Evolutionary conservation across 1,284 basidiomycete genomes (phyloP).

Genomic region (Volvariella volvacea): DNA sequence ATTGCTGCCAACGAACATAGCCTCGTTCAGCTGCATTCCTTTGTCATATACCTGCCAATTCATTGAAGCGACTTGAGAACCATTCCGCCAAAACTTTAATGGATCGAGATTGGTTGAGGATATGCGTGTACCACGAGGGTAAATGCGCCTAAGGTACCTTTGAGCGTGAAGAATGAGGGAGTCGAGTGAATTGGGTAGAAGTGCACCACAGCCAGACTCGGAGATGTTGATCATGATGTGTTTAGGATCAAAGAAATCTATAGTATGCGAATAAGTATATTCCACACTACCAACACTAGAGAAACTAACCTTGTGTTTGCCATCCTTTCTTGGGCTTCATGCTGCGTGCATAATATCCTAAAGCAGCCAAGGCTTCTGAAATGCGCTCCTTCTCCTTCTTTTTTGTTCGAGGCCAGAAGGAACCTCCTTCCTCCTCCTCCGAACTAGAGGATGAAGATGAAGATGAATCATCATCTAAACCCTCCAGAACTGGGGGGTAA

Average conservation of each 20-base stretch:
- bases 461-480: slow-evolving; percentile 13
- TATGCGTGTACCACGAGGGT: slow-evolving; percentile 53
- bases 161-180: slow-evolving; percentile 35
- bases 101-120: slow-evolving; percentile 48
- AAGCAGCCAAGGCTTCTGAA: slow-evolving; percentile 37
- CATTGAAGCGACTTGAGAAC: slow-evolving; percentile 55
- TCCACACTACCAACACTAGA: not conserved
- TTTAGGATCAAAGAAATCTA: slow-evolving; percentile 32
- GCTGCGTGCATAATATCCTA: slow-evolving; percentile 52
- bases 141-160: slow-evolving; percentile 47
- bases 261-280: not conserved
- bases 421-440: slow-evolving; percentile 14
- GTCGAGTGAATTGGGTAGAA: slow-evolving; percentile 28
- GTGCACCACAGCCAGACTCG: slow-evolving; percentile 37
- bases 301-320: slow-evolving; percentile 30
- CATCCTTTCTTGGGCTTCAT: slow-evolving; percentile 50
- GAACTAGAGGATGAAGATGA: slow-evolving; percentile 18
- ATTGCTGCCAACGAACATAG: slow-evolving; percentile 50
- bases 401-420: slow-evolving; percentile 9
- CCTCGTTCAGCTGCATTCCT: slow-evolving; percentile 54
- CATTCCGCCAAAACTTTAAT: slow-evolving; percentile 48
- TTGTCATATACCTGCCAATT: slow-evolving; percentile 58
- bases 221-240: slow-evolving; percentile 57
- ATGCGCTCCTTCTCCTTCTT: slow-evolving; percentile 29
- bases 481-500: slow-evolving; percentile 27